Evolutionary conservation across 2,329 filamentous ascomycete species (phyloP).

Genomic region (Trichoderma pleuroti): DNA sequence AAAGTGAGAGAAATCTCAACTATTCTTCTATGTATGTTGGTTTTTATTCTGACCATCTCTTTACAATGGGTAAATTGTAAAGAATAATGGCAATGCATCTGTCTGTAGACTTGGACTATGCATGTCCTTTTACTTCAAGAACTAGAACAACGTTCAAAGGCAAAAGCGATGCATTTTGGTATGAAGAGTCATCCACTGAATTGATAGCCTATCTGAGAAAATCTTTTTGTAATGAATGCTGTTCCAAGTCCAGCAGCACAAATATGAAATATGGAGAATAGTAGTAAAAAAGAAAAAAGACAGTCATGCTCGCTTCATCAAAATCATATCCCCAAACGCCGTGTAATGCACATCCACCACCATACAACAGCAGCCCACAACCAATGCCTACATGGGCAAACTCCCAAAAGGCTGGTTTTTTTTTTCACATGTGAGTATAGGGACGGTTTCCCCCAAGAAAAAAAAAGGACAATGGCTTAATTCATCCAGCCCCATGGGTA

Average conservation of each 20-base stretch:
- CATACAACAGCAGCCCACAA: not conserved
- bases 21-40: not conserved
- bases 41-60: no score
- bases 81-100: no score
- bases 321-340: conserved; percentile 19
- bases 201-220: not conserved
- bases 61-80: no score
- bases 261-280: not conserved
- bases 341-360: conserved; percentile 18
- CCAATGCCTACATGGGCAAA: not conserved
- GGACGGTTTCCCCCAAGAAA: not conserved
- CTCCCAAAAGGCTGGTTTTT: not conserved
- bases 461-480: not conserved
- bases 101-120: no score
- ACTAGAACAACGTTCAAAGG: not conserved
- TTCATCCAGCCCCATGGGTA: conserved; percentile 56
- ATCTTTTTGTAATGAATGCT: not conserved
- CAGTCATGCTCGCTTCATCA: not conserved
- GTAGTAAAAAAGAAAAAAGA: not conserved
- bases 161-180: not conserved
- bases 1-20: not conserved
- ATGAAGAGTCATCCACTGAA: not conserved
- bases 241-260: not conserved
- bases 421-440: not conserved
- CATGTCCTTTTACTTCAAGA: not conserved